Base-by-base conservation (phyloP, 1,139 yeast species). In the Pichia norvegensis region DNA sequence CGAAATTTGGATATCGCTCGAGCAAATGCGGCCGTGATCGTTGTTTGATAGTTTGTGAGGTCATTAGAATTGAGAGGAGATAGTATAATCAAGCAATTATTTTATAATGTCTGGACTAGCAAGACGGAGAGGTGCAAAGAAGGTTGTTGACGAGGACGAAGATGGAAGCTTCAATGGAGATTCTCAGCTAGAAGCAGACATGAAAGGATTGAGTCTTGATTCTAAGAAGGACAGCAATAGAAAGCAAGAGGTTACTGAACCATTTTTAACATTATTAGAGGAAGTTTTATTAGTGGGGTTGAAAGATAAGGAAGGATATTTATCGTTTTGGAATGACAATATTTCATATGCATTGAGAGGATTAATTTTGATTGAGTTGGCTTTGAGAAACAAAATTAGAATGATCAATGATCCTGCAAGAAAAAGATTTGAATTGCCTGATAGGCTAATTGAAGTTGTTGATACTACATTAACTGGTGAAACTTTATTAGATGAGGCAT, bases 291-390 rank as follows among this genome's bases (percentile, higher is more conserved):
- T 92, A 53, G 78, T 92, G 69, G 99, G 98, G 2, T 73, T 92
- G 54, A 90, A 92, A 62, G 98, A 92, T 65, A 84, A 85, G 58
- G 97, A 92, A 66, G 98, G 98, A 7, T 88, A 90, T 64, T 72
- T 92, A 48, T 87, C 97, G 21, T 92, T 92, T 66, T 92, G 98
- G 98, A 94, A 92, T 64, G 99, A 92, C 66, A 90, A 87, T 64
- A 90, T 92, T 48, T 87, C 97, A 27, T 94, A 92, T 67, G 96
- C 97, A 2, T 74, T 92, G 51, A 80, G 99, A 58, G 99, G 98
- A 13, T 85, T 97, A 63, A 92, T 92, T 52, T 63, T 92, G 48
- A 76, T 92, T 66, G 99, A 92, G 65, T 73, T 92, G 64, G 95
- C 97, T 2, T 78, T 92, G 60, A 78, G 97, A 57, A 90, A 88